Evolutionary conservation across 2,329 filamentous ascomycete genomes (phyloP), one percentile per base, ranked within the genome.

Genomic region (Botrytis tulipae): DNA sequence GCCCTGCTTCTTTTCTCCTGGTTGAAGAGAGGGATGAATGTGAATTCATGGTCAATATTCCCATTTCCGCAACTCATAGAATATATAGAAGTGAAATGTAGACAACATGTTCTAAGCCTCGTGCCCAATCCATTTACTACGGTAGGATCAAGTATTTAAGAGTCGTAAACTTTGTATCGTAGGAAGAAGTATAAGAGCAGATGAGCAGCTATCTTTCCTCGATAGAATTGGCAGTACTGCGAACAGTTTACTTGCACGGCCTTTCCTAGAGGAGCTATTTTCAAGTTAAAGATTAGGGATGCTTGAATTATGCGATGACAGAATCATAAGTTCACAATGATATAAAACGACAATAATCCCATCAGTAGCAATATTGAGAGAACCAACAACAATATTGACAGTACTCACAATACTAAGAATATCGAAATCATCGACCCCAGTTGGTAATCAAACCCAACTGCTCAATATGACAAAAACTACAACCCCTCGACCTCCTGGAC

Each of bases 401-500:
- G 4, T 25, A 10, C 1, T 22, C 20, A 12, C 20, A 48, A 12
- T n/a, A n/a, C 25, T n/a, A 54, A 16, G 2, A 16, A 54, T 16
- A 54, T 7, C n/a, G 12, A 14, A n/a, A 7, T 16, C 0, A 1
- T 7, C 5, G 2, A n/a, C 25, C 1, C 12, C 4, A 2, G 10
- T n/a, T 2, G 16, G 10, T 54, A n/a, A 10, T n/a, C 25, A 16
- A 54, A 54, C 5, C 5, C 12, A 16, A 5, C 48, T 48, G 22
- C 22, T 5, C 4, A 54, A n/a, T 4, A n/a, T 7, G 25, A n/a
- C 25, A 54, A 0, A 6, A n/a, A 54, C 25, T n/a, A n/a, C 16
- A n/a, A n/a, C 1, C 12, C 48, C 25, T 7, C 12, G 2, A 6
- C 0, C 25, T n/a, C 1, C 1, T n/a, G 5, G 12, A 0, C 4